Evolutionary conservation across 495 filamentous ascomycete genomes (phyloP), one percentile per base, ranked within the genome.

Genomic region (Podospora pseudopauciseta): DNA sequence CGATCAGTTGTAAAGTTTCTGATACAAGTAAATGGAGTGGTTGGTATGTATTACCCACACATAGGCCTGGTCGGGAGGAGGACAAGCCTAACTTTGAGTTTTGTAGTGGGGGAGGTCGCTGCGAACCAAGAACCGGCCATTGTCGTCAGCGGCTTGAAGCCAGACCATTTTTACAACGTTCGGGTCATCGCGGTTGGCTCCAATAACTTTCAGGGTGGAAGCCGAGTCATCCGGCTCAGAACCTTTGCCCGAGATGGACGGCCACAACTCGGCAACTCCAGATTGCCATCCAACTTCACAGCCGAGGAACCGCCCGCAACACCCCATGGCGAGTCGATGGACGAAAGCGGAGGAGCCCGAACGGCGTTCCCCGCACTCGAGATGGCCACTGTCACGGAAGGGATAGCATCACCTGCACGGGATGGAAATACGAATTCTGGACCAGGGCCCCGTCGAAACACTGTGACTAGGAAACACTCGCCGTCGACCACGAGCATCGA

Each of bases 11-110:
- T 90, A 16, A 95, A 93, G 80, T 92, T 96, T 75, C 86, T 94
- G 26, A 93, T 99, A 53, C 91, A 96, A 72, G 88, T 97, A 65
- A 98, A 99, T 75, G 94, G 94, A 44, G 88, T 92, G 44, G 93
- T 93, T 80, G 91, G 93, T 96, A 79, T 78, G 85, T 80, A 63
- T 39, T 26, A n/a, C 5, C 61, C 61, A 63, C 32, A 19, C 15
- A 32, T 19, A 9, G 5, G 61, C 20, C 32, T 9, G 61, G 13
- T 18, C 49, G 30, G 61, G 19, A 53, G 23, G 64, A 62, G 9
- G 15, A 23, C 30, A 32, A 66, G 53, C 54, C 67, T 75, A 58
- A 72, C 69, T 23, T 63, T 63, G 60, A 27, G 1, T 65, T 54
- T 63, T 66, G 64, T 69, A 96, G 94, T 96, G 64, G 94, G 94